Base-by-base conservation (phyloP, 768 basidiomycete genomes). In the Rhizopogon salebrosus region DNA sequence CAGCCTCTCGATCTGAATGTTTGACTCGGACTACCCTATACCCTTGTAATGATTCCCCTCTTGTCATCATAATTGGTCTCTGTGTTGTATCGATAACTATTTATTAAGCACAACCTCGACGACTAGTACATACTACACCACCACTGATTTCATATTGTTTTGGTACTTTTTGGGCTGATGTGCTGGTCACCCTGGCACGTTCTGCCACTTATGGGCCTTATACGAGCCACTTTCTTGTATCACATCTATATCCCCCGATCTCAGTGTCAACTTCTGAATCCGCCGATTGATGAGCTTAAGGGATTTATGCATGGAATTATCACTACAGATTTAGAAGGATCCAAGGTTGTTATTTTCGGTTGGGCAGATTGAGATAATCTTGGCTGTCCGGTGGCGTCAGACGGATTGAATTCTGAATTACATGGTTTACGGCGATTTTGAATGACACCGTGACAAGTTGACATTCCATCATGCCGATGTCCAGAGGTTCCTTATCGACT, bases 11-110 rank as follows among this genome's bases (percentile, higher is more conserved):
- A 16, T 46, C 22, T 46, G 16, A 13, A 46, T 14, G 9, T 16
- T 10, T 22, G 29, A 34, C 29, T 46, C 14, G 29, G 43, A 34
- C 26, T 63, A 58, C 62, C 53, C 41, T 65, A 67, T 61, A 55
- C 22, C 18, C 49, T 53, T 55, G 31, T 34, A 31, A 10, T 31
- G 31, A 31, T 31, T 31, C 31, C 31, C 11, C 4, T 18, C 18
- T 11, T 22, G 43, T 45, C 18, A 29, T 45, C 43, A 45, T 46
- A 46, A 46, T 46, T 34, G 5, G 4, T 5, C 14, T 18, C 29
- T 31, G n/a, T 20, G 31, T 29, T 46, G 45, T 46, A 46, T 46
- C 45, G 0, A 46, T 46, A 46, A 46, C 20, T 34, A 46, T 46
- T 46, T 46, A 46, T 46, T 9, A 16, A 14, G 2, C 45, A 23